A percentile compares a stretch with the other conserved stretches of the same genome.
Evolutionary conservation across 2,329 filamentous ascomycete species (phyloP).

Genomic region (Calonectria montana): DNA sequence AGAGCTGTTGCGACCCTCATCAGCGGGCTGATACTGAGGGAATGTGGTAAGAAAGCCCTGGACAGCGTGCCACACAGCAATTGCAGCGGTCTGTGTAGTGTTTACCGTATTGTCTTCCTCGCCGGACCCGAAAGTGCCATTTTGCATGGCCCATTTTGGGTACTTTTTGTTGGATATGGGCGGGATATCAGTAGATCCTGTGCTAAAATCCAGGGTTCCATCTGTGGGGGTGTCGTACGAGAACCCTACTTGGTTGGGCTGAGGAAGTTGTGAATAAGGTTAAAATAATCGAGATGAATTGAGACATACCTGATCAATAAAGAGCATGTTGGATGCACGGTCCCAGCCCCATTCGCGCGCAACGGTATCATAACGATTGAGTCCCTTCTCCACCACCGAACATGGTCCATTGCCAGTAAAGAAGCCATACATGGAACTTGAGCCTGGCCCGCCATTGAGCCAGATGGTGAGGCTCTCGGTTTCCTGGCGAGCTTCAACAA

Average conservation of each 20-base stretch:
- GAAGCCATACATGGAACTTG: conserved; percentile 72
- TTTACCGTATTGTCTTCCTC: conserved; percentile 62
- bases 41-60: conserved; percentile 70
- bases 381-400: conserved; percentile 59
- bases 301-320: conserved; percentile 63
- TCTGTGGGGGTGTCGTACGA: conserved; percentile 75
- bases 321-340: conserved; percentile 64
- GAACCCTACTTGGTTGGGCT: conserved; percentile 78
- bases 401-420: conserved; percentile 70
- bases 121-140: conserved; percentile 74
- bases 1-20: conserved; percentile 52
- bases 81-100: conserved; percentile 66
- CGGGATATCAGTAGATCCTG: conserved; percentile 48
- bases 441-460: conserved; percentile 76
- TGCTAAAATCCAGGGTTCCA: conserved; percentile 64
- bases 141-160: conserved; percentile 57
- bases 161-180: conserved; percentile 32
- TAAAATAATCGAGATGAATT: background rate
- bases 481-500: conserved; percentile 57
- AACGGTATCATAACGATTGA: conserved; percentile 64
- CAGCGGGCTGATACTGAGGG: conserved; percentile 65
- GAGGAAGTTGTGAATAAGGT: conserved; percentile 19
- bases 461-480: conserved; percentile 65
- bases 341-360: conserved; percentile 76
- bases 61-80: conserved; percentile 73